Base-by-base conservation (phyloP, 2,329 filamentous ascomycete genomes). In the Chaetomium olivaceum region DNA sequence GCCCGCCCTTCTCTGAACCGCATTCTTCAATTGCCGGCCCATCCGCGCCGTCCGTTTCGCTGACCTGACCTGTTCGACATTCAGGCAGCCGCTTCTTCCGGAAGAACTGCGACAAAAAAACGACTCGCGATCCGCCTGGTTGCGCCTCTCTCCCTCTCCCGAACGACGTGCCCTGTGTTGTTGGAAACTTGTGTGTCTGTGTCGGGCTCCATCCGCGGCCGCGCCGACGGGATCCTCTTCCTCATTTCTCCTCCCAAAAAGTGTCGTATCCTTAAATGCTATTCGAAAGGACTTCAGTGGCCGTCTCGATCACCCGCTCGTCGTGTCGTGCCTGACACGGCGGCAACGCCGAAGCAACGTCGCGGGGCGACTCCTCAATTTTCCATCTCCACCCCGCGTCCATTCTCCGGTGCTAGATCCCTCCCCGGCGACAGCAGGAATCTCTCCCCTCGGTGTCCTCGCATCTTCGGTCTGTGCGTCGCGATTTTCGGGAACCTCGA, bases 261-360 rank as follows among this genome's bases (percentile, higher is more conserved):
- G 56, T 59, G 36, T n/a, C 25, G 21, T 51, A 21, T 27, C 33
- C 51, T 62, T 62, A 62, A 52, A 67, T 67, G 65, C 65, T 39
- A 51, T 29, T 48, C 62, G 46, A 52, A 60, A 57, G 1, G 55
- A 54, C 56, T 8, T 29, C 39, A 31, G 58, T 70, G 68, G 71
- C 66, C 63, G 65, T 69, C 66, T 70, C 70, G 59, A 65, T 64
- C 65, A 58, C 67, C 65, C 68, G 63, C 63, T 68, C 67, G 67
- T 69, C 66, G 69, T 69, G 67, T 70, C 66, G 69, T 65, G 68
- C 65, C 58, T 72, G 70, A 69, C 69, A 69, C 70, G 68, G 71
- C 68, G 70, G 67, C 63, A 69, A 65, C 65, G 59, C 58, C 67
- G 67, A 54, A 65, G 14, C 56, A 50, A 50, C 66, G 57, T 59